phyloP scores from a whole-genome alignment of 2,329 filamentous ascomycete species.

The Beauveria sp. region DNA sequence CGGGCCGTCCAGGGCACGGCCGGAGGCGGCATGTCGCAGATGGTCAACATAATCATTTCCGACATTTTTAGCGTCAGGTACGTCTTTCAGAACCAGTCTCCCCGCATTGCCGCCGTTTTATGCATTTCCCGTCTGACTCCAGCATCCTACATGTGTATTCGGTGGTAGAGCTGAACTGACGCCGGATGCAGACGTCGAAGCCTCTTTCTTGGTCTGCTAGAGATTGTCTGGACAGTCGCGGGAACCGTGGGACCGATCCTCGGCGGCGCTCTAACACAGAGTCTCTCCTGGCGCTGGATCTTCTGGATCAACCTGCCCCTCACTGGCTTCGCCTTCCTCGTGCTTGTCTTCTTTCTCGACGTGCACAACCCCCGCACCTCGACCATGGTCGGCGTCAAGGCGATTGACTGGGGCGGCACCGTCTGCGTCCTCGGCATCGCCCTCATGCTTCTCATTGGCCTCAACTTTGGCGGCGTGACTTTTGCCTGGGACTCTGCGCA shows the following conservation, averaged over 20 bases:
- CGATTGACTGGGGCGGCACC: slow-evolving; percentile 54
- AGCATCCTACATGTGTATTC: too few species aligned
- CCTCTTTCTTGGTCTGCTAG: slow-evolving; percentile 55
- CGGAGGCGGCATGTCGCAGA: slow-evolving; percentile 38
- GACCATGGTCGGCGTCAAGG: slow-evolving; percentile 51
- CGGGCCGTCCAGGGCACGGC: slow-evolving; percentile 42
- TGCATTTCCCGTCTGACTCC: too few species aligned
- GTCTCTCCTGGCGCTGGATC: slow-evolving; percentile 42
- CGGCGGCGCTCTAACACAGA: slow-evolving; percentile 56
- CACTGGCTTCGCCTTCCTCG: slow-evolving; percentile 47
- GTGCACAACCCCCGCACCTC: slow-evolving; percentile 61
- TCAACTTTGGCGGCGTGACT: slow-evolving; percentile 60
- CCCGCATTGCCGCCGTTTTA: too few species aligned
- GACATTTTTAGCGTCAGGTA: slow-evolving; percentile 38
- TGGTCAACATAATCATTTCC: slow-evolving; percentile 43
- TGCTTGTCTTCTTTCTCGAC: slow-evolving; percentile 56
- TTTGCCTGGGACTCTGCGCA: slow-evolving; percentile 54
- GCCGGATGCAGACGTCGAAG: slow-evolving; percentile 22
- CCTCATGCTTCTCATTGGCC: slow-evolving; percentile 61
- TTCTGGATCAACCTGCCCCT: slow-evolving; percentile 47
- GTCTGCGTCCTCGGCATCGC: slow-evolving; percentile 55
- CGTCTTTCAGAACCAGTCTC: slow-evolving; percentile 16
- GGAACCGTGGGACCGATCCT: slow-evolving; percentile 58
- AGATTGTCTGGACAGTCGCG: slow-evolving; percentile 60
- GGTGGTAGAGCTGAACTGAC: slow-evolving; percentile 21